Percentiles rank a stretch among this genome's conserved stretches.
Conservation (phyloP, 2,329 filamentous ascomycete genomes). For the Epichloe sylvatica region DNA sequence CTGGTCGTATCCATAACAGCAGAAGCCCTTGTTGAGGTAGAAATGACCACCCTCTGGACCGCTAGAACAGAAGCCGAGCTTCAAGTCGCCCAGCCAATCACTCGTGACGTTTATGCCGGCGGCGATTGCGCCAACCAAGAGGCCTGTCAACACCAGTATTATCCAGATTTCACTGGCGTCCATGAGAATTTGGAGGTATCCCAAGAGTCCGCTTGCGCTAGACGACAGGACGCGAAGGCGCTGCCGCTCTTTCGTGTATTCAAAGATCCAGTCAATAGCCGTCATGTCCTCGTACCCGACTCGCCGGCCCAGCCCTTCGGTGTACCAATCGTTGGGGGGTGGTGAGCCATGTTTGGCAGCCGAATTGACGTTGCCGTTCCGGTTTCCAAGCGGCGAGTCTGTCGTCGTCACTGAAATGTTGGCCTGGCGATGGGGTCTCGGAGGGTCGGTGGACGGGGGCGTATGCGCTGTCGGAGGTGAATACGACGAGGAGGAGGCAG, state of each 20-base stretch:
- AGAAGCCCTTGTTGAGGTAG: constrained; percentile 83
- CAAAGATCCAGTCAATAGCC: constrained; percentile 98
- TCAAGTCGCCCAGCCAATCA: constrained; percentile 87
- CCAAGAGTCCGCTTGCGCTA: constrained; percentile 54
- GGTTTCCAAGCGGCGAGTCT: constrained; percentile 6
- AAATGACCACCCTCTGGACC: constrained; percentile 66
- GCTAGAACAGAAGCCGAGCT: constrained; percentile 74
- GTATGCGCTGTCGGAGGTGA: constrained; percentile 13
- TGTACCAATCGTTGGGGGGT: constrained; percentile 62
- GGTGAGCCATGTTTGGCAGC: constrained; percentile 31
- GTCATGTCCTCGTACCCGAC: constrained; percentile 94
- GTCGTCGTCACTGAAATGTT: constrained; percentile 6
- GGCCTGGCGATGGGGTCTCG: not conserved
- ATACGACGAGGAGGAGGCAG: constrained; percentile 23
- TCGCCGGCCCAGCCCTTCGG: constrained; percentile 74
- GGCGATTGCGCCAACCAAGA: constrained; percentile 71
- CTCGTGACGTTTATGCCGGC: constrained; percentile 81
- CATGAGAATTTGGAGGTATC: constrained; percentile 56
- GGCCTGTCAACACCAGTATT: constrained; percentile 70
- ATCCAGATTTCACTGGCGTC: constrained; percentile 90
- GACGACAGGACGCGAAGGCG: constrained; percentile 64
- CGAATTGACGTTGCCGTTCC: constrained; percentile 7
- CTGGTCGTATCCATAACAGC: constrained; percentile 83
- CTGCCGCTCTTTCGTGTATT: constrained; percentile 92
- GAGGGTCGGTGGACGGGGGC: constrained; percentile 15